Conservation (phyloP, 495 filamentous ascomycete species). For the Evansstolkia leycettana region DNA sequence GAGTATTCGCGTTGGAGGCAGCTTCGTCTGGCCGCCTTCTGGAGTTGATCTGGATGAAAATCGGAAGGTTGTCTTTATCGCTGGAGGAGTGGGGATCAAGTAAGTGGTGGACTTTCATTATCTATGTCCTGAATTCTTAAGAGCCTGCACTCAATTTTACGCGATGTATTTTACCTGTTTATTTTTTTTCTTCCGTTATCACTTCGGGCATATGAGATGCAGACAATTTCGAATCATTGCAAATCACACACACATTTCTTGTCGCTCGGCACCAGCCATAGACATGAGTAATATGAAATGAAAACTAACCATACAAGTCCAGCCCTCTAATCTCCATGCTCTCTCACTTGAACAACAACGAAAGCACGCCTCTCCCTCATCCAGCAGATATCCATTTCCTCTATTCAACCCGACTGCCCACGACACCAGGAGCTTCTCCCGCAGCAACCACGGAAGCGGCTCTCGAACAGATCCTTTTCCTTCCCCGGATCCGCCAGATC, state of each 20-base stretch:
- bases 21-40: constrained; percentile 63
- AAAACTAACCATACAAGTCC: constrained; percentile 1
- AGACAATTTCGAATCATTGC: too few species aligned
- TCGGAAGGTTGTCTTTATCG: constrained; percentile 55
- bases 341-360: constrained; percentile 28
- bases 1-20: constrained; percentile 61
- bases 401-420: constrained; percentile 31
- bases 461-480: constrained; percentile 49
- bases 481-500: constrained; percentile 37
- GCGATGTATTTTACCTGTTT: too few species aligned
- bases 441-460: constrained; percentile 24
- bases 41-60: constrained; percentile 25
- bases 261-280: too few species aligned
- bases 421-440: background rate
- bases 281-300: background rate
- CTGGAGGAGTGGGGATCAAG: constrained; percentile 81
- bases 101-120: constrained; percentile 7
- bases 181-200: too few species aligned
- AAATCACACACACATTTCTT: background rate
- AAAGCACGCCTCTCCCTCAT: constrained; percentile 6
- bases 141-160: too few species aligned
- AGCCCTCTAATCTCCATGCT: constrained; percentile 50
- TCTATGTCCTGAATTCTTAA: too few species aligned
- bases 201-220: too few species aligned
- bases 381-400: constrained; percentile 24